Evolutionary conservation across 257 asterid genomes (phyloP).

Genomic region (Solanum tarapatanum): DNA sequence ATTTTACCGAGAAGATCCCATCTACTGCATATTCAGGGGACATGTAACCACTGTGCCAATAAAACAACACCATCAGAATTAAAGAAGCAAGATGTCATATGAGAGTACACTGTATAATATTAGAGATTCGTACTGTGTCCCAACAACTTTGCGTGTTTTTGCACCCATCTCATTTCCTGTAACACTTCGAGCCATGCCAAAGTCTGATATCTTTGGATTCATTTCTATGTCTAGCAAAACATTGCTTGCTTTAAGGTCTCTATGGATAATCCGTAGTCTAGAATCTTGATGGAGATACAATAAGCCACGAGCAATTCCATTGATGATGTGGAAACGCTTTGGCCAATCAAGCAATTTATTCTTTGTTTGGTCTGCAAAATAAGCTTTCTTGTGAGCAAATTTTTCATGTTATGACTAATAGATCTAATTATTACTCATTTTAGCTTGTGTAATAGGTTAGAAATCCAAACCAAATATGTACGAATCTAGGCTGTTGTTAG

Average conservation of each 20-base stretch:
- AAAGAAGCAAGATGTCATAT: neutral
- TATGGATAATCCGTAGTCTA: constrained; percentile 15
- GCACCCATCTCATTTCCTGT: constrained; percentile 24
- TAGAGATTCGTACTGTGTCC: constrained; percentile 11
- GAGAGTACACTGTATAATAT: neutral
- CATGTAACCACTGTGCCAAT: constrained; percentile 19
- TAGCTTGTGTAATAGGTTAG: neutral
- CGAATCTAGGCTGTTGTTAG: neutral
- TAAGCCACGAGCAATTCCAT: constrained; percentile 23
- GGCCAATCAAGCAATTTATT: constrained; percentile 14
- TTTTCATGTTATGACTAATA: neutral
- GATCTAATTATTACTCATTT: neutral
- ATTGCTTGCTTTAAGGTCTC: constrained; percentile 25
- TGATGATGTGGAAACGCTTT: constrained; percentile 8
- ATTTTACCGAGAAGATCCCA: constrained; percentile 20
- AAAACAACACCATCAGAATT: neutral
- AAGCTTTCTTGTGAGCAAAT: neutral
- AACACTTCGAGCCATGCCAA: constrained; percentile 17
- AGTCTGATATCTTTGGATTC: constrained; percentile 27
- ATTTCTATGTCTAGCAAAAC: constrained; percentile 16
- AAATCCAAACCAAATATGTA: constrained; percentile 5
- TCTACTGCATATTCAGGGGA: constrained; percentile 21
- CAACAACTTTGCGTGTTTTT: constrained; percentile 16
- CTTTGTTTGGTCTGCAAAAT: constrained; percentile 8
- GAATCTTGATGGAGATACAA: constrained; percentile 28